Percentiles rank a stretch among this genome's conserved stretches.
Evolutionary conservation across 2,329 filamentous ascomycete genomes (phyloP).

Genomic region (Fusarium torreyae): DNA sequence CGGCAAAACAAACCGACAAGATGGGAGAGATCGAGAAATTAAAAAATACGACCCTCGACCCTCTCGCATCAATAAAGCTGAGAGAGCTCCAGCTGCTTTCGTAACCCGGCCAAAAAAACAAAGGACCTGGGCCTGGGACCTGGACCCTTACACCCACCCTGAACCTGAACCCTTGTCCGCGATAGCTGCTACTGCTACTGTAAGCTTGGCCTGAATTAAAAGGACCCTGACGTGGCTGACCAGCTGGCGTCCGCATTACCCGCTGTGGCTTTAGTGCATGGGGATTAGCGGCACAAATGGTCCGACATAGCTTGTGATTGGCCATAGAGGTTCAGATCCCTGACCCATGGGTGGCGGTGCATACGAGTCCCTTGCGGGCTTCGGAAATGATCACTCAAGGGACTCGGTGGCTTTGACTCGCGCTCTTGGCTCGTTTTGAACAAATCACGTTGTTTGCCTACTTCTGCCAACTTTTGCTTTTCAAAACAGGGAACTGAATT

Average conservation of each 20-base stretch:
- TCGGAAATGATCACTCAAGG: conserved; percentile 45
- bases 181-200: conserved; percentile 32
- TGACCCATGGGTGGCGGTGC: conserved; percentile 41
- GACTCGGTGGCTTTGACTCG: conserved; percentile 28
- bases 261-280: conserved; percentile 41
- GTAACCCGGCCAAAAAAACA: conserved; percentile 34
- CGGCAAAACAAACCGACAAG: conserved; percentile 16
- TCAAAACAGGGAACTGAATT: conserved; percentile 39
- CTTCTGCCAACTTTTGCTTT: conserved; percentile 43
- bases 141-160: conserved; percentile 34
- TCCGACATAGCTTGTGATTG: conserved; percentile 34
- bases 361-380: conserved; percentile 21
- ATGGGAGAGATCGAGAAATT: conserved; percentile 30
- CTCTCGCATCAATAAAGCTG: conserved; percentile 27
- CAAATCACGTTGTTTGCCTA: conserved; percentile 39
- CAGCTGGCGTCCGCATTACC: not conserved
- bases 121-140: conserved; percentile 29
- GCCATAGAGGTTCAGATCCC: not conserved
- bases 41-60: conserved; percentile 28
- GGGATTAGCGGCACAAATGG: conserved; percentile 33
- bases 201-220: conserved; percentile 27
- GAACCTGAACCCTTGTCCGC: conserved; percentile 28
- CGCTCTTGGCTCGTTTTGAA: conserved; percentile 1
- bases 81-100: conserved; percentile 12
- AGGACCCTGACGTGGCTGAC: conserved; percentile 40